Evolutionary conservation across 306 rosid genomes (phyloP), one percentile per base, ranked within the genome.

Genomic region (Sicyos edulis): DNA sequence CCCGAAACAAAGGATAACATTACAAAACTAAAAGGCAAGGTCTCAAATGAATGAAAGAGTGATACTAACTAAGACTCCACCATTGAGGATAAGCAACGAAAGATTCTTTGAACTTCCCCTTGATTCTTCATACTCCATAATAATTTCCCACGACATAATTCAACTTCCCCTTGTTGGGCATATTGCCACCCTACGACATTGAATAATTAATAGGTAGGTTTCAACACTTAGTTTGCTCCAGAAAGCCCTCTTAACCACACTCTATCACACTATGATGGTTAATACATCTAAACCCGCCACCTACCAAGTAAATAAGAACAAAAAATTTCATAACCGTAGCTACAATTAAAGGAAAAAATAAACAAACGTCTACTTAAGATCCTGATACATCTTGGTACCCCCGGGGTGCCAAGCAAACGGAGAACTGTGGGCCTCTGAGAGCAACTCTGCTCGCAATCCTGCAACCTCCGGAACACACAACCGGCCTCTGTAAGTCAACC

Each of bases 251-350:
- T 13, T 24, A 24, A 40, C 13, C 64, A 12, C 9, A 58, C 24
- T 17, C 13, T 6, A 57, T 4, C 1, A 29, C 32, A 1, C 32
- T 1, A 1, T 8, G 24, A 7, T 4, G 63, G 40, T 9, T n/a
- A 58, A 60, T 59, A 24, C 7, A 59, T 26, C 65, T 15, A 61
- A 59, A 29, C 21, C 49, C 21, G 21, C 22, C 68, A 61, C 68
- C 68, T 15, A 61, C 56, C 56, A 5, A 68, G 40, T 68, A 68
- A 47, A 47, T 68, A n/a, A 29, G 22, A 60, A n/a, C 24, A 20
- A 8, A n/a, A 73, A 65, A 13, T 74, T 32, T 42, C 22, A 15
- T 56, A 69, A 59, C 74, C 59, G 44, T 49, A 70, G 14, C 42
- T 70, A 29, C 14, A 51, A 7, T 9, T 14, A 74, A 50, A 7